Percentiles rank a stretch among this genome's conserved stretches.
phyloP scores from a whole-genome alignment of 805 yeast species.

The Starmerella bacillaris region DNA sequence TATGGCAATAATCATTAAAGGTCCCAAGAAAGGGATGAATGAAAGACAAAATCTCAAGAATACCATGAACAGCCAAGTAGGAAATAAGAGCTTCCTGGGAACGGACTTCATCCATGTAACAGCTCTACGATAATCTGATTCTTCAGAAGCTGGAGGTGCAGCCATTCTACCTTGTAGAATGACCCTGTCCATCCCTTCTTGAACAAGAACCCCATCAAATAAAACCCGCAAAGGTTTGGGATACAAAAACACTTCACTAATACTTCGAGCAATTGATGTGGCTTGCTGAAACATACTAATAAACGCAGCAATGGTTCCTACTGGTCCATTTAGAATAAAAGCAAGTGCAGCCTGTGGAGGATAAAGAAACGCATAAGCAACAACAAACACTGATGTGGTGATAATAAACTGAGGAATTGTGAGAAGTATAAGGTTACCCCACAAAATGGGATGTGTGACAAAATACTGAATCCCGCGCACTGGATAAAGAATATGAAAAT shows the following conservation, averaged over 20 bases:
- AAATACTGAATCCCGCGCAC: constrained; percentile 29
- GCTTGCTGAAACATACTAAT: constrained; percentile 29
- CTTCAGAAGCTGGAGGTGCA: constrained; percentile 17
- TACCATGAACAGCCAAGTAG: constrained; percentile 27
- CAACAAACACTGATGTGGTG: constrained; percentile 23
- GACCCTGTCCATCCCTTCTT: constrained; percentile 31
- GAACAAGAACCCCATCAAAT: constrained; percentile 32
- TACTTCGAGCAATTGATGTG: constrained; percentile 27
- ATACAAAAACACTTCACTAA: constrained; percentile 29
- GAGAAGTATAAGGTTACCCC: constrained; percentile 32
- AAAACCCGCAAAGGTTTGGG: constrained; percentile 31
- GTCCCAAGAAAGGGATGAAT: constrained; percentile 42
- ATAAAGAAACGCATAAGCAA: constrained; percentile 26
- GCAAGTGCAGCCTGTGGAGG: constrained; percentile 31
- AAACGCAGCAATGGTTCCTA: constrained; percentile 32
- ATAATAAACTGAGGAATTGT: constrained; percentile 31
- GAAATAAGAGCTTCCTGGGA: constrained; percentile 27
- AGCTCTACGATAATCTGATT: constrained; percentile 22
- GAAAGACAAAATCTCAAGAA: constrained; percentile 26
- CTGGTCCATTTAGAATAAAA: constrained; percentile 32
- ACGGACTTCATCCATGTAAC: constrained; percentile 21
- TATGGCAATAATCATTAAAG: constrained; percentile 31
- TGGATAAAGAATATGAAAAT: constrained; percentile 18
- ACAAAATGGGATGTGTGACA: constrained; percentile 26
- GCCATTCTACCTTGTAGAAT: constrained; percentile 26